Base-by-base conservation (phyloP, 345 rosid species). In the Gossypium mustelinum region DNA sequence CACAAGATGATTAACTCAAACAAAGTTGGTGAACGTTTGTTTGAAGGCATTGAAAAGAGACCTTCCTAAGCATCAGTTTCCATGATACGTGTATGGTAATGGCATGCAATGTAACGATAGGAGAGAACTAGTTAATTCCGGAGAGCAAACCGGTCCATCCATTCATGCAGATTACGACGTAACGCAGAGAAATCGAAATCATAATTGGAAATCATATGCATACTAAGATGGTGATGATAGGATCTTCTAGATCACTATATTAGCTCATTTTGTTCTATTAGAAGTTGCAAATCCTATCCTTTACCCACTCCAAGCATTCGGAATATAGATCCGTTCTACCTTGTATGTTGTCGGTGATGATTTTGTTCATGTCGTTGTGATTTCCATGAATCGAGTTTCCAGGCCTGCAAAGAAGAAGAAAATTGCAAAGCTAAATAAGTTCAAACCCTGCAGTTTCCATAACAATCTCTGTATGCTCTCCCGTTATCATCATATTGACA, bases 401-500 rank as follows among this genome's bases (percentile, higher is more conserved):
- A 55, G 72, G 65, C 83, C 84, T 83, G 80, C 43, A 62, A 0
- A 68, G n/a, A 68, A 76, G 65, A 11, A 73, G 22, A 72, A 72
- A 72, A 59, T 43, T 54, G 14, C 69, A 41, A n/a, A 58, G 74
- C 16, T 24, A 58, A 14, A 56, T n/a, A 66, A 58, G 71, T 64
- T 66, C 62, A 66, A 43, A 41, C 25, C 50, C 52, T 10, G 70
- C 51, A 0, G 9, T 39, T 64, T 64, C 48, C 50, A 34, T 10
- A 41, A n/a, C 68, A 41, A 18, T 6, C 11, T 34, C 47, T 0
- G 2, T 34, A 29, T 16, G 22, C 12, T 62, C n/a, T 65, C 51
- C 12, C 2, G 60, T 25, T 20, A 56, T 8, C 60, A 56, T 18
- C 60, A 11, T n/a, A 55, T 55, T 18, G 20, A 56, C 12, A 25